These are phyloP conservation scores for Cystoisospora suis DNA, from an alignment of 169 alveolate species.

Conservation along the genomic window DNA sequence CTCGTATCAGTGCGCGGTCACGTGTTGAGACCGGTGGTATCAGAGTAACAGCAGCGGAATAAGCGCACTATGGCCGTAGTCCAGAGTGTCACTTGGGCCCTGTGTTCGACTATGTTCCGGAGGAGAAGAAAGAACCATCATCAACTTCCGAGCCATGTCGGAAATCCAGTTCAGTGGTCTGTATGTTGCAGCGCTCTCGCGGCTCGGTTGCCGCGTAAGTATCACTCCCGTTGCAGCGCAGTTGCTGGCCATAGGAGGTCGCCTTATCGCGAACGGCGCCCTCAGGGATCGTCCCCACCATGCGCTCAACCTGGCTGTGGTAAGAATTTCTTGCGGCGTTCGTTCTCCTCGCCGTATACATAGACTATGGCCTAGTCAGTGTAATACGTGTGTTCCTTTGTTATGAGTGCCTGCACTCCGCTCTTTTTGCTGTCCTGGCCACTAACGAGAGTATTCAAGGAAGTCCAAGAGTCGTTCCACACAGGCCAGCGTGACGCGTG, in stretches of 20 bases:
- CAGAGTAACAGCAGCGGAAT: too few species aligned
- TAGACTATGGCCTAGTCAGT: not conserved
- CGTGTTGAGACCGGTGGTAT: too few species aligned
- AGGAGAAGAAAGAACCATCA: too few species aligned
- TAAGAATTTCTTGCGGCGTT: not conserved
- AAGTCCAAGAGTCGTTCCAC: too few species aligned
- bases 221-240: not conserved
- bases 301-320: conserved; percentile 13
- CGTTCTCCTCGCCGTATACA: not conserved
- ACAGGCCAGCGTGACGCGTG: too few species aligned
- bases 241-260: not conserved
- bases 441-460: not conserved
- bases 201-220: not conserved
- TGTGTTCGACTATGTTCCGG: too few species aligned
- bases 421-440: not conserved
- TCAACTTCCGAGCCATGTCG: too few species aligned
- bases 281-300: not conserved
- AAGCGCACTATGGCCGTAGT: too few species aligned
- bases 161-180: too few species aligned
- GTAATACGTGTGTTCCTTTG: not conserved
- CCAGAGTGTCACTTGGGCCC: too few species aligned
- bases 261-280: not conserved
- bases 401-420: not conserved
- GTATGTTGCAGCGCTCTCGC: not conserved
- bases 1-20: too few species aligned